These are phyloP conservation scores for Myxozyma kluyveri DNA, from an alignment of 805 yeast species.

Conservation along the genomic window DNA sequence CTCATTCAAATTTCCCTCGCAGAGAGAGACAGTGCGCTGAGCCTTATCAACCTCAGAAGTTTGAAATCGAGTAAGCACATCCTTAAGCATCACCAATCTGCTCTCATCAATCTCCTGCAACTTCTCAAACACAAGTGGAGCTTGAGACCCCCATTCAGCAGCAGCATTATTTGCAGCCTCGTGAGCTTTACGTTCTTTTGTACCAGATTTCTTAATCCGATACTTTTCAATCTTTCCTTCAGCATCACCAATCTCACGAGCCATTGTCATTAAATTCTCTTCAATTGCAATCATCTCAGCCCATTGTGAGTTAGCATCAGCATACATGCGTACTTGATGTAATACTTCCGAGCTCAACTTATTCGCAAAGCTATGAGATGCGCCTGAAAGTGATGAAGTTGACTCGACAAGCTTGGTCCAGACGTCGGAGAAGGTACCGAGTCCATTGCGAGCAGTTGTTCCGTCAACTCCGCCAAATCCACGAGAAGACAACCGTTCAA, in stretches of 20 bases:
- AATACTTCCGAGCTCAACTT: slow-evolving; percentile 42
- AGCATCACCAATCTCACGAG: slow-evolving; percentile 44
- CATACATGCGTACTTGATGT: slow-evolving; percentile 43
- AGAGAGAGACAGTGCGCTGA: slow-evolving; percentile 45
- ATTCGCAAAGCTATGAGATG: slow-evolving; percentile 38
- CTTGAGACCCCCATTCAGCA: slow-evolving; percentile 65
- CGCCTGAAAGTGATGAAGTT: slow-evolving; percentile 37
- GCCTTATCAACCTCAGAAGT: slow-evolving; percentile 57
- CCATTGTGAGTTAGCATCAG: slow-evolving; percentile 55
- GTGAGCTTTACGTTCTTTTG: slow-evolving; percentile 44
- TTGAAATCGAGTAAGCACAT: slow-evolving; percentile 62
- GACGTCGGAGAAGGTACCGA: slow-evolving; percentile 34
- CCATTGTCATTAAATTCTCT: slow-evolving; percentile 46
- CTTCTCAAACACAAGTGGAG: slow-evolving; percentile 71
- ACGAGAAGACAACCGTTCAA: slow-evolving; percentile 41
- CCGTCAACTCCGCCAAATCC: slow-evolving; percentile 31
- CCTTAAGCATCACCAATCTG: slow-evolving; percentile 62
- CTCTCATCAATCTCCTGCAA: slow-evolving; percentile 69
- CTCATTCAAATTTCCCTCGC: slow-evolving; percentile 65
- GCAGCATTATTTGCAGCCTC: slow-evolving; percentile 44
- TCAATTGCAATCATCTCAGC: slow-evolving; percentile 51
- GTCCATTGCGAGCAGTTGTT: slow-evolving; percentile 27
- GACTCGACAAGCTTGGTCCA: slow-evolving; percentile 34
- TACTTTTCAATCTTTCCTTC: slow-evolving; percentile 45
- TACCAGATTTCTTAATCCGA: slow-evolving; percentile 29